Evolutionary conservation across 192 early-diverging fungal genomes (phyloP).

Genomic region (Mortierella antarctica): DNA sequence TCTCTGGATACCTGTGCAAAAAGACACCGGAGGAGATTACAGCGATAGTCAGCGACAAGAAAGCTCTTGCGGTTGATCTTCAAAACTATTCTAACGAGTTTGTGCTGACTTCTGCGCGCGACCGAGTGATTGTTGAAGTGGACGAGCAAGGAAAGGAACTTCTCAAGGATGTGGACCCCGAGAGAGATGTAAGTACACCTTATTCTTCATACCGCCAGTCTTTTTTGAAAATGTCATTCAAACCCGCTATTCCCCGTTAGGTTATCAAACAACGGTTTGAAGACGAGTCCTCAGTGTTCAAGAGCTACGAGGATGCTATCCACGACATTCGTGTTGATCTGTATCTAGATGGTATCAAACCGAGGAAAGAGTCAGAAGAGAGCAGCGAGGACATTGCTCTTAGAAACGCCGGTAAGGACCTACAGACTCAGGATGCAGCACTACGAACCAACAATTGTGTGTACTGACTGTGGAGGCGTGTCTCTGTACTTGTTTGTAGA

Average conservation of each 20-base stretch:
- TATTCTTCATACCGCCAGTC: neutral
- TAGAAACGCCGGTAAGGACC: constrained; percentile 20
- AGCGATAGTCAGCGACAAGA: constrained; percentile 54
- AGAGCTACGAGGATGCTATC: constrained; percentile 52
- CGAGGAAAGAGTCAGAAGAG: constrained; percentile 42
- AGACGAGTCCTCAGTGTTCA: constrained; percentile 48
- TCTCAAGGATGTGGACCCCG: constrained; percentile 52
- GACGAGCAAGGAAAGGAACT: constrained; percentile 58
- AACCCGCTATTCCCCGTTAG: constrained; percentile 2
- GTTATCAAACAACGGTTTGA: constrained; percentile 54
- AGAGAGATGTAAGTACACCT: constrained; percentile 46
- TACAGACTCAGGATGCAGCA: neutral
- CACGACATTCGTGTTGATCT: constrained; percentile 49
- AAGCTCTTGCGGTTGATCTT: constrained; percentile 53
- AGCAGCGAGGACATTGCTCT: constrained; percentile 19
- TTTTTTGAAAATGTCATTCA: neutral
- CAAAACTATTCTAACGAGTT: constrained; percentile 56
- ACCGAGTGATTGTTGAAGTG: constrained; percentile 52
- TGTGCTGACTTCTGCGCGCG: constrained; percentile 54
- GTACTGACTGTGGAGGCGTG: no score
- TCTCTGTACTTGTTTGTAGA: constrained; percentile 7
- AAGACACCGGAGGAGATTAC: constrained; percentile 58
- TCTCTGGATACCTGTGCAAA: constrained; percentile 53
- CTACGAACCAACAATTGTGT: neutral
- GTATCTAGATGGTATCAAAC: constrained; percentile 42